A percentile compares a stretch with the other conserved stretches of the same genome.
phyloP scores from a whole-genome alignment of 2,329 filamentous ascomycete genomes.

The Coniochaeta pulveracea region DNA sequence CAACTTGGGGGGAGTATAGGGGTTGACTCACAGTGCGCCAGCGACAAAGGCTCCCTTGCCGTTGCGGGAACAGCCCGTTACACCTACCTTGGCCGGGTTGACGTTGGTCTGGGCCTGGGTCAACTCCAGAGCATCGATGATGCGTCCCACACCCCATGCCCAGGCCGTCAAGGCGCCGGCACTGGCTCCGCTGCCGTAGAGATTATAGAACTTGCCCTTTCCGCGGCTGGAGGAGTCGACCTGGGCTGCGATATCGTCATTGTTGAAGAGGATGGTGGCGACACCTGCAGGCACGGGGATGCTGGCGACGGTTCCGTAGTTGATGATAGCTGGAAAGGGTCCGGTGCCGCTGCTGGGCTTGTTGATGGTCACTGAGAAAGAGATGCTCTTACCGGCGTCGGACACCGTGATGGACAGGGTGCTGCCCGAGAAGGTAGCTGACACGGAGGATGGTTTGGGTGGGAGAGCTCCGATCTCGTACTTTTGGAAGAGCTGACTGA shows the following conservation, averaged over 20 bases:
- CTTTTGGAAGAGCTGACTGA: slow-evolving; percentile 21
- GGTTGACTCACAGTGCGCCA: slow-evolving; percentile 33
- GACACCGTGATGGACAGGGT: slow-evolving; percentile 23
- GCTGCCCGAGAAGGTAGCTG: slow-evolving; percentile 19
- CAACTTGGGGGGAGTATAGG: too few relatives aligned
- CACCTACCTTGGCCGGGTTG: slow-evolving; percentile 23
- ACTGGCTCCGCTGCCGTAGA: slow-evolving; percentile 31
- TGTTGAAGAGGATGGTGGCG: slow-evolving; percentile 36
- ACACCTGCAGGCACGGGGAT: slow-evolving; percentile 33
- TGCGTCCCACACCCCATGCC: slow-evolving; percentile 36
- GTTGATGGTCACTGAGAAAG: slow-evolving; percentile 18
- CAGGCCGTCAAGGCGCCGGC: slow-evolving; percentile 36
- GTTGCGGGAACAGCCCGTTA: slow-evolving; percentile 39
- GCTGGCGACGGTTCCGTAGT: slow-evolving; percentile 31
- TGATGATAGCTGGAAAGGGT: slow-evolving; percentile 36
- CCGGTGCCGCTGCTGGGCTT: slow-evolving; percentile 20
- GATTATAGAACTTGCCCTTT: slow-evolving; percentile 34
- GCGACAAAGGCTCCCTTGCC: slow-evolving; percentile 39
- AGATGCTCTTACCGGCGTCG: slow-evolving; percentile 19
- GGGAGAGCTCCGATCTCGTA: slow-evolving; percentile 27
- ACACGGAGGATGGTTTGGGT: slow-evolving; percentile 20
- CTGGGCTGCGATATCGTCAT: slow-evolving; percentile 38
- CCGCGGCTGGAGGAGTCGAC: slow-evolving; percentile 34
- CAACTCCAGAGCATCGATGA: slow-evolving; percentile 33
- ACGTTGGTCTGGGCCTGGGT: slow-evolving; percentile 23